Evolutionary conservation across 2,329 filamentous ascomycete genomes (phyloP).

Genomic region (Beauveria varroae): DNA sequence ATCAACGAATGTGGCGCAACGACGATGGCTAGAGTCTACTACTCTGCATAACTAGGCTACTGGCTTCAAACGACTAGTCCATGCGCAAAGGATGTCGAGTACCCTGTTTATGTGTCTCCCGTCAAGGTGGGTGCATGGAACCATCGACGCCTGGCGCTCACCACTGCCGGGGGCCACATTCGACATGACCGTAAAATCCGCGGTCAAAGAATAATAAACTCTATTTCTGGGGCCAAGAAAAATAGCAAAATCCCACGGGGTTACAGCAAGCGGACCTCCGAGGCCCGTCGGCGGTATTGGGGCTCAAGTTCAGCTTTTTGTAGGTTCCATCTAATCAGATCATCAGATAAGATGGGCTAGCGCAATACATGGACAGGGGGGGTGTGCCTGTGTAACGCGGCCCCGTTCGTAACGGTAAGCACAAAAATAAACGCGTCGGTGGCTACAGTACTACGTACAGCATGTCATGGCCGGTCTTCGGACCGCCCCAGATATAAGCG

Average conservation of each 20-base stretch:
- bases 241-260: background rate
- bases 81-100: background rate
- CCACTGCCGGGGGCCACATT: background rate
- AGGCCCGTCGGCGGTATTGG: constrained; percentile 7
- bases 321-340: constrained; percentile 33
- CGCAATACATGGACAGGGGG: background rate
- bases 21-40: background rate
- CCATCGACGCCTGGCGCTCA: background rate
- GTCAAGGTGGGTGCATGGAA: background rate
- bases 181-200: background rate
- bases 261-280: constrained; percentile 5
- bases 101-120: background rate
- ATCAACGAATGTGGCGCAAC: background rate
- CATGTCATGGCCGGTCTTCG: background rate
- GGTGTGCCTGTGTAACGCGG: background rate
- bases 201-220: background rate
- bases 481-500: background rate
- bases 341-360: constrained; percentile 34
- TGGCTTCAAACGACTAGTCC: background rate
- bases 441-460: background rate
- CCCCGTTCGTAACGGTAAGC: background rate
- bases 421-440: background rate
- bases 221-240: background rate
- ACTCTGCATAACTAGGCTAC: background rate
- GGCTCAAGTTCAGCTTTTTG: background rate